Evolutionary conservation across 2,329 filamentous ascomycete species (phyloP).

Genomic region (Saccharata proteae): DNA sequence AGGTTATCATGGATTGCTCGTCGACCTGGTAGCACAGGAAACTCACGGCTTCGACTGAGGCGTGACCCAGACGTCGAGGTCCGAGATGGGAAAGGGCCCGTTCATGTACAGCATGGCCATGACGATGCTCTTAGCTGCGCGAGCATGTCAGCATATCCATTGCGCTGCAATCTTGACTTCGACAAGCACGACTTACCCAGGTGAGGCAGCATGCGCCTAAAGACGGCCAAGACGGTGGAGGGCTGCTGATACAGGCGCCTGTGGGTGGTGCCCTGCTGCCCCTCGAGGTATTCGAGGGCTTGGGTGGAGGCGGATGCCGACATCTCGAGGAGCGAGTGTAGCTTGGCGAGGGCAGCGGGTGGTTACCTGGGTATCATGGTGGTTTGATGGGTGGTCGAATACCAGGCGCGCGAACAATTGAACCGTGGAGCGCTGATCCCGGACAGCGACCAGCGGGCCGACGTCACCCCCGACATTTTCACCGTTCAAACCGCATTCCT

Average conservation of each 20-base stretch:
- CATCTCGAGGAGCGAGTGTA: no score
- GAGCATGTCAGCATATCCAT: conserved; percentile 3
- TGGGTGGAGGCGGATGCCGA: conserved; percentile 45
- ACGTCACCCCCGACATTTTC: no score
- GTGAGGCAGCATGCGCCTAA: conserved; percentile 91
- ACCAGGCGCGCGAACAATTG: conserved; percentile 10
- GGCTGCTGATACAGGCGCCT: conserved; percentile 89
- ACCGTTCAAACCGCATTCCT: no score
- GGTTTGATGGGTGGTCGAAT: conserved; percentile 8
- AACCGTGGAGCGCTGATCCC: no score
- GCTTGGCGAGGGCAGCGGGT: conserved; percentile 25
- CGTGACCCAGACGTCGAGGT: conserved; percentile 79
- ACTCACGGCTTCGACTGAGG: conserved; percentile 47
- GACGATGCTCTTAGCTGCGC: conserved; percentile 78
- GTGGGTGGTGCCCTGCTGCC: conserved; percentile 80
- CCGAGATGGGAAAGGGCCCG: conserved; percentile 61
- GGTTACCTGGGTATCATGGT: conserved; percentile 23
- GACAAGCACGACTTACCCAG: conserved; percentile 47
- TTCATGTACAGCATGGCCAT: conserved; percentile 93
- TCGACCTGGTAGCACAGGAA: background rate
- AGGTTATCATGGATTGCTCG: background rate
- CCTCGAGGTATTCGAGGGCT: conserved; percentile 83
- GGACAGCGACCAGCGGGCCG: conserved; percentile 2
- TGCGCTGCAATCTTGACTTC: background rate
- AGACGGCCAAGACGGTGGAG: conserved; percentile 88